These are phyloP conservation scores for Combretum micranthum DNA, from an alignment of 345 rosid species.

Conservation along the genomic window DNA sequence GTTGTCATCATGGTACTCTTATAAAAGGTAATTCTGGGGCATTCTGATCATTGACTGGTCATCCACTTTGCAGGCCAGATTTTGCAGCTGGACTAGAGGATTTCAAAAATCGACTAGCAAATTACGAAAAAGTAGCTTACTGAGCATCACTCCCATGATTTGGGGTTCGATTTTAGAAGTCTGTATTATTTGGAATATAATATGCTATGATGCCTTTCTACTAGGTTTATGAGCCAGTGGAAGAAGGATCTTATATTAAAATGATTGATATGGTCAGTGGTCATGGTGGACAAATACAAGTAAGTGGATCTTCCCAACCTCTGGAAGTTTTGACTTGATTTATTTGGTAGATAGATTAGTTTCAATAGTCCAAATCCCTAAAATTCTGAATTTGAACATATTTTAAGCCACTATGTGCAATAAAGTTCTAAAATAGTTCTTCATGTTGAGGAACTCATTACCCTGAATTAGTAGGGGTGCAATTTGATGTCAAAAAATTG, in stretches of 20 bases:
- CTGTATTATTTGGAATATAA: slow-evolving; percentile 5
- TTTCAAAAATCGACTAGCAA: slow-evolving; percentile 76
- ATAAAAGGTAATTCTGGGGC: slow-evolving; percentile 10
- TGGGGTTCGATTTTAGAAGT: slow-evolving; percentile 4
- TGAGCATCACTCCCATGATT: slow-evolving; percentile 13
- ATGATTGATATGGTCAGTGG: slow-evolving; percentile 99
- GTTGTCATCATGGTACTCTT: slow-evolving; percentile 13
- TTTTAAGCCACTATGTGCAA: too few species aligned
- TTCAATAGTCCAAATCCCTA: too few species aligned
- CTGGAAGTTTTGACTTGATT: slow-evolving; percentile 1
- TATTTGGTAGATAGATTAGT: neutral
- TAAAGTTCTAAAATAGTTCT: too few species aligned
- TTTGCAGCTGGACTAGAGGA: slow-evolving; percentile 83
- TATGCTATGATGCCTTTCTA: slow-evolving; percentile 16
- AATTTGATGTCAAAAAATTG: too few species aligned
- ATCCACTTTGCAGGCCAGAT: slow-evolving; percentile 61
- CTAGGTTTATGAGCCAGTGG: slow-evolving; percentile 98
- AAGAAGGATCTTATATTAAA: slow-evolving; percentile 98
- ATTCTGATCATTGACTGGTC: slow-evolving; percentile 14
- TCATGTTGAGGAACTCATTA: too few species aligned
- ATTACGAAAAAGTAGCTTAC: slow-evolving; percentile 69
- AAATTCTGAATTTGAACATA: too few species aligned
- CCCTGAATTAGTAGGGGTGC: too few species aligned
- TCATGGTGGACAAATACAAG: slow-evolving; percentile 95
- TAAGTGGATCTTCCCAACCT: slow-evolving; percentile 15